Base-by-base conservation (phyloP, 768 basidiomycete genomes). In the Tephrocybe sp. region DNA sequence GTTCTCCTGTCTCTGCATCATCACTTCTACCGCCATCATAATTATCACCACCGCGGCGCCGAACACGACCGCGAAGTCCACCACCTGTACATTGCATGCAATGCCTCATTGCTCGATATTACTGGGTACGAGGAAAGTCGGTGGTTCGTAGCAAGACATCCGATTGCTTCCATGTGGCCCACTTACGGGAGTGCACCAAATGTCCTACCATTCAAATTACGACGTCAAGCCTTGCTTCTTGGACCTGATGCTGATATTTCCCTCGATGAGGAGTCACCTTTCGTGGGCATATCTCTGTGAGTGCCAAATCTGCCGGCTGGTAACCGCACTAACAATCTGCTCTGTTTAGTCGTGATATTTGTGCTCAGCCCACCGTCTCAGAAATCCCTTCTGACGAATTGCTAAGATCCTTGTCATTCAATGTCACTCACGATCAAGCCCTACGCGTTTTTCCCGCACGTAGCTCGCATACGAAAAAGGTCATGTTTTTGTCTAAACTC, bases 361-460 rank as follows among this genome's bases (percentile, higher is more conserved):
- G 55, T 44, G 19, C 48, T 23, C 55, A 47, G 23, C 55, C 52
- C 18, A 47, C 48, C n/a, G 36, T 56, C 19, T 53, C 52, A 21
- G 45, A 36, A 9, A 46, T 56, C 2, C 42, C 45, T 3, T 16
- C 52, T 1, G 37, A 49, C 7, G 37, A 58, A 23, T 31, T 58
- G 5, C 13, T 58, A 29, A n/a, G 36, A 15, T 50, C 38, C 2
- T 24, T 58, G 16, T 45, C 36, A 15, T 49, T 50, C 10, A 22
- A 54, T 29, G 44, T 55, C 15, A 59, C 55, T 4, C 34, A 57
- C 45, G 47, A 53, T 36, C 58, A 59, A 23, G 47, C 53, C 3
- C 18, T 54, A n/a, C 50, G 55, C 4, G 50, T 57, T 13, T 59
- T 52, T 39, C 52, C 57, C 23, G 16, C 41, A 2, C 42, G 43